These are phyloP conservation scores for Pleurotus citrinopileatus DNA, from an alignment of 768 basidiomycete species.

Conservation along the genomic window DNA sequence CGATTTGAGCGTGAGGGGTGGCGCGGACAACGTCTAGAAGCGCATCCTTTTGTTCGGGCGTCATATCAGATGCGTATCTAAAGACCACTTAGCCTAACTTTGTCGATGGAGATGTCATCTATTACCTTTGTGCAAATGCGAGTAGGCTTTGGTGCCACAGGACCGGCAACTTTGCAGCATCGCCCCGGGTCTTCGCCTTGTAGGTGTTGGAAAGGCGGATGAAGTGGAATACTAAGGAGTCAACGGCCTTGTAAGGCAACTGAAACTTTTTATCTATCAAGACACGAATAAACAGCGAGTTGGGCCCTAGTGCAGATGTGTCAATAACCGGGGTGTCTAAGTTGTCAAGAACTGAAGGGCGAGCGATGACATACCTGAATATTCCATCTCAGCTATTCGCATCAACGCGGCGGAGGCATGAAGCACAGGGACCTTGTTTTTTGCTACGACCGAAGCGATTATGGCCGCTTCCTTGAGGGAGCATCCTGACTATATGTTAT, in stretches of 20 bases:
- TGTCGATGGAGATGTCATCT: not conserved
- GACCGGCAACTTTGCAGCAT: slow-evolving; percentile 85
- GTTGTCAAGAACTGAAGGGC: not conserved
- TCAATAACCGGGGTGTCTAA: slow-evolving; percentile 1
- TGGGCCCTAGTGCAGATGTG: slow-evolving; percentile 59
- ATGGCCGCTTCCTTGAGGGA: slow-evolving; percentile 94
- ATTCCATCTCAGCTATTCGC: slow-evolving; percentile 94
- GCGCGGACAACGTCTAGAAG: slow-evolving; percentile 89
- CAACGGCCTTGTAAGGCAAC: slow-evolving; percentile 95
- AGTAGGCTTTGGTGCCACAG: slow-evolving; percentile 97
- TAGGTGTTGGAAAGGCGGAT: slow-evolving; percentile 93
- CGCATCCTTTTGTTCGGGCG: slow-evolving; percentile 96
- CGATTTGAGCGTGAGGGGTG: slow-evolving; percentile 84
- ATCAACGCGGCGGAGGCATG: slow-evolving; percentile 95
- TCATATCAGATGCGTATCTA: slow-evolving; percentile 92
- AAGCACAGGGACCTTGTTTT: slow-evolving; percentile 91
- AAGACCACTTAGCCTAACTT: not conserved
- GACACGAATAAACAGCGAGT: slow-evolving; percentile 95
- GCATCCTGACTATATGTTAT: slow-evolving; percentile 56
- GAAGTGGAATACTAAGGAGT: slow-evolving; percentile 97
- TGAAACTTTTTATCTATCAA: slow-evolving; percentile 98
- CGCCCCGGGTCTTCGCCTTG: slow-evolving; percentile 67
- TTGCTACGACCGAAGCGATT: slow-evolving; percentile 85
- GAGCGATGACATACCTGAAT: slow-evolving; percentile 56
- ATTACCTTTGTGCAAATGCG: slow-evolving; percentile 88